These are phyloP conservation scores for Mycena kentingensis DNA, from an alignment of 768 basidiomycete genomes.

Conservation along the genomic window DNA sequence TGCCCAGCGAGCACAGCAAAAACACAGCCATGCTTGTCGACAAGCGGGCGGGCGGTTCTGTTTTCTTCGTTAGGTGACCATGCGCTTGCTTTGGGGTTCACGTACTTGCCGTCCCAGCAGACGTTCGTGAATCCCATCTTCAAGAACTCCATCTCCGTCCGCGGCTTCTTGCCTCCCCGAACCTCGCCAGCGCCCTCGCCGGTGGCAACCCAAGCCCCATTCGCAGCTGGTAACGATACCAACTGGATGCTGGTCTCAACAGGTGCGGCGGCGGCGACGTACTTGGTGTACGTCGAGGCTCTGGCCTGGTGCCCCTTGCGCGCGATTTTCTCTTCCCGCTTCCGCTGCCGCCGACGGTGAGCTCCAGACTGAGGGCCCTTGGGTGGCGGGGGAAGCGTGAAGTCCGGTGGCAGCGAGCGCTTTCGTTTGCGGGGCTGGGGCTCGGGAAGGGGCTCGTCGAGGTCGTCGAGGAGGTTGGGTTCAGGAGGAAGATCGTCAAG, in stretches of 20 bases:
- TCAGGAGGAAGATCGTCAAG: not conserved
- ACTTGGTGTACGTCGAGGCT: no score
- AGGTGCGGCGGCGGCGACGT: not conserved
- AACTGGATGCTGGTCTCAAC: not conserved
- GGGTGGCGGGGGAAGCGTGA: no score
- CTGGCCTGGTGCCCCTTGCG: no score
- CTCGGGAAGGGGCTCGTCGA: not conserved
- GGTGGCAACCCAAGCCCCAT: not conserved
- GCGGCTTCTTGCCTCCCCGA: slow-evolving; percentile 1
- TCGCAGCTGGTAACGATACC: not conserved
- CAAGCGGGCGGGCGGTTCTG: not conserved
- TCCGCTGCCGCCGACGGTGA: no score
- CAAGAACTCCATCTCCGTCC: not conserved
- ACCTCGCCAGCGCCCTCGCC: not conserved
- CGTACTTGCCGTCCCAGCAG: not conserved
- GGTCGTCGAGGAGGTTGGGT: no score
- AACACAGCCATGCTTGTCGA: not conserved
- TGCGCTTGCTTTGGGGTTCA: no score
- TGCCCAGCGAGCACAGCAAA: not conserved
- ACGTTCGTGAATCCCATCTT: not conserved
- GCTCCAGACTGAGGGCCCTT: no score
- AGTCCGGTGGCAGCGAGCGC: no score
- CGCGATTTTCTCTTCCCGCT: no score
- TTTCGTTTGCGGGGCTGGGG: slow-evolving; percentile 24
- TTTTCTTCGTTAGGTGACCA: not conserved